A percentile compares a stretch with the other conserved stretches of the same genome.
Evolutionary conservation across 1,139 yeast species (phyloP).

Genomic region (Diutina catenulata): DNA sequence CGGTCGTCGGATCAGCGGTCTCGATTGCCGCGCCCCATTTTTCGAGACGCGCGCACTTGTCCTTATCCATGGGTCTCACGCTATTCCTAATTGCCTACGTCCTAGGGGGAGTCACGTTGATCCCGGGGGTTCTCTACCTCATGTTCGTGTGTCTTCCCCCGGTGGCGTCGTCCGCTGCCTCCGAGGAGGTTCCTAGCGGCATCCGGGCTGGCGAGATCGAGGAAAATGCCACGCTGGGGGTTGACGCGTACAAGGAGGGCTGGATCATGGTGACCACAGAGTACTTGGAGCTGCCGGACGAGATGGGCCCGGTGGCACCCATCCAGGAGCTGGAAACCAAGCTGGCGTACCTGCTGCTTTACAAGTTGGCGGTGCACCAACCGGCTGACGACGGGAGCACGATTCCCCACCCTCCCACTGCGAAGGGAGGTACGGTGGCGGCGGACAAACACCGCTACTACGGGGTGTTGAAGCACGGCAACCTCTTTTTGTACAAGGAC

Average conservation of each 20-base stretch:
- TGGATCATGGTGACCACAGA: slow-evolving; percentile 81
- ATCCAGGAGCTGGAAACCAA: slow-evolving; percentile 31
- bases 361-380: slow-evolving; percentile 35
- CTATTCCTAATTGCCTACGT: slow-evolving; percentile 16
- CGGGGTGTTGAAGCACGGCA: slow-evolving; percentile 73
- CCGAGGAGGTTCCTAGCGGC: too few species aligned
- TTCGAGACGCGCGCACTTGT: background rate
- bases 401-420: background rate
- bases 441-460: slow-evolving; percentile 49
- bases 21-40: too few species aligned
- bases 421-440: slow-evolving; percentile 7
- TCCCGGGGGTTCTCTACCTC: slow-evolving; percentile 40
- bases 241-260: slow-evolving; percentile 57
- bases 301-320: slow-evolving; percentile 7
- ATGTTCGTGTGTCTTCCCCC: slow-evolving; percentile 25
- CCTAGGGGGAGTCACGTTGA: slow-evolving; percentile 70
- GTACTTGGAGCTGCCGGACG: slow-evolving; percentile 40
- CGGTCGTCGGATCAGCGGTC: too few species aligned
- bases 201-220: slow-evolving; percentile 53
- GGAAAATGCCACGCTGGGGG: slow-evolving; percentile 47
- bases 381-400: slow-evolving; percentile 7
- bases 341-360: slow-evolving; percentile 49
- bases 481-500: slow-evolving; percentile 67
- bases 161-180: background rate
- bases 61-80: background rate